These are phyloP conservation scores for Penicillium sp. DNA, from an alignment of 2,329 filamentous ascomycete genomes.

Conservation along the genomic window DNA sequence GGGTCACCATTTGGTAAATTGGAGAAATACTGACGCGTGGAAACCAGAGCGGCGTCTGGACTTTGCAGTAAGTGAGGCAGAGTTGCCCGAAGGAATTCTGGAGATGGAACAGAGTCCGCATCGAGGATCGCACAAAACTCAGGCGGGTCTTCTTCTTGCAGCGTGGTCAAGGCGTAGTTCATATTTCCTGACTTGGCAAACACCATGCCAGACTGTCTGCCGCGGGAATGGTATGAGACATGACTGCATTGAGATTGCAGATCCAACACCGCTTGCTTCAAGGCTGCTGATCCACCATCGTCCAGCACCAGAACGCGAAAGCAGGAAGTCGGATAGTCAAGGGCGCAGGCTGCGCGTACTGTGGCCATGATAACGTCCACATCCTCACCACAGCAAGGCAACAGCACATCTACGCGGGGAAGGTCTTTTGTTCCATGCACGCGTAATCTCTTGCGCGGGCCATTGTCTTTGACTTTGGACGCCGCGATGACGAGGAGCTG, in stretches of 20 bases:
- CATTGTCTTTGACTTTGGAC: slow-evolving; percentile 10
- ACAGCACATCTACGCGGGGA: slow-evolving; percentile 58
- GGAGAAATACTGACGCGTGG: slow-evolving; percentile 41
- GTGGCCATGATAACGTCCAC: slow-evolving; percentile 62
- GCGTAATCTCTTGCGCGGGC: slow-evolving; percentile 28
- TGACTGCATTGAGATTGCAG: slow-evolving; percentile 52
- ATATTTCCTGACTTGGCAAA: slow-evolving; percentile 46
- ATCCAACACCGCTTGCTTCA: slow-evolving; percentile 46
- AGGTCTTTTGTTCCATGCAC: slow-evolving; percentile 49
- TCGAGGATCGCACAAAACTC: slow-evolving; percentile 42
- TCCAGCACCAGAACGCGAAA: slow-evolving; percentile 62
- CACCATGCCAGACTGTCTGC: slow-evolving; percentile 42
- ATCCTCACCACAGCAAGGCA: slow-evolving; percentile 63
- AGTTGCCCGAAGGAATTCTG: slow-evolving; percentile 41
- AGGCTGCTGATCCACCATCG: slow-evolving; percentile 54
- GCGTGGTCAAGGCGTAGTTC: slow-evolving; percentile 37
- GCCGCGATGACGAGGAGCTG: slow-evolving; percentile 31
- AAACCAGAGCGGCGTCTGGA: slow-evolving; percentile 36
- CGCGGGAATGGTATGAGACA: slow-evolving; percentile 57
- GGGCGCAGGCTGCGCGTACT: slow-evolving; percentile 56
- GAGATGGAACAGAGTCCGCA: slow-evolving; percentile 43
- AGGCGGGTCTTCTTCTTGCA: slow-evolving; percentile 29
- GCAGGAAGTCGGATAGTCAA: slow-evolving; percentile 59
- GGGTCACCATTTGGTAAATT: slow-evolving; percentile 39
- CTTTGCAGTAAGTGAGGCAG: slow-evolving; percentile 41